Percentiles rank a stretch among this genome's conserved stretches.
These are phyloP conservation scores for Pichia sp. DNA, from an alignment of 1,139 yeast species.

Conservation along the genomic window DNA sequence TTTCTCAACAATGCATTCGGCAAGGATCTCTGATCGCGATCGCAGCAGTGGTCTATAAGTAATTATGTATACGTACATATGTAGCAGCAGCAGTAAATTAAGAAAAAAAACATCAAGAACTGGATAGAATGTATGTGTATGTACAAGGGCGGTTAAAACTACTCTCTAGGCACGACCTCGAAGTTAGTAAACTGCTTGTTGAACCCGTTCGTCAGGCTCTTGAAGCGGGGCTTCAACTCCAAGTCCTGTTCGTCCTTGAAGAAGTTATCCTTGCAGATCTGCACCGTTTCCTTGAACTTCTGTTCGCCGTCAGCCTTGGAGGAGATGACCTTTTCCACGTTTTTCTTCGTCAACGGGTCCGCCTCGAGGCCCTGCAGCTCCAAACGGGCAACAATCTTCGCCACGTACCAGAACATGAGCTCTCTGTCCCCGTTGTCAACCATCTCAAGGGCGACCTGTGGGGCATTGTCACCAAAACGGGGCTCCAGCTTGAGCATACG, in stretches of 20 bases:
- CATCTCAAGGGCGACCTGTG: slow-evolving; percentile 82
- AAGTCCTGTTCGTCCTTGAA: slow-evolving; percentile 34
- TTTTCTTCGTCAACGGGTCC: slow-evolving; percentile 56
- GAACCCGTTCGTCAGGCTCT: slow-evolving; percentile 29
- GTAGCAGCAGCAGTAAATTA: neutral
- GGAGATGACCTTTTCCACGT: slow-evolving; percentile 49
- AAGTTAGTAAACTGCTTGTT: slow-evolving; percentile 29
- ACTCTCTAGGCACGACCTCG: slow-evolving; percentile 32
- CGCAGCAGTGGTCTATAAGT: too few species aligned
- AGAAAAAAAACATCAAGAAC: neutral
- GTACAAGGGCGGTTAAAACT: neutral
- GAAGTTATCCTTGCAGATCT: slow-evolving; percentile 56
- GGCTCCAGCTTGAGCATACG: slow-evolving; percentile 82
- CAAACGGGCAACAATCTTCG: slow-evolving; percentile 75
- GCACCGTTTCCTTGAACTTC: slow-evolving; percentile 60
- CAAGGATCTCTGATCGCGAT: slow-evolving; percentile 10
- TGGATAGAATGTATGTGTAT: neutral
- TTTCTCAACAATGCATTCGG: slow-evolving; percentile 39
- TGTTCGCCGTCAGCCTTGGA: slow-evolving; percentile 47
- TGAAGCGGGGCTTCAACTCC: slow-evolving; percentile 31
- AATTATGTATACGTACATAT: slow-evolving; percentile 1
- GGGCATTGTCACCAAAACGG: slow-evolving; percentile 85
- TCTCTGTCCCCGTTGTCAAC: slow-evolving; percentile 75
- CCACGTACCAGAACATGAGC: slow-evolving; percentile 71
- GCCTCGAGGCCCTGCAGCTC: slow-evolving; percentile 62